These are phyloP conservation scores for Eucalyptus pauciflora DNA, from an alignment of 345 rosid genomes.

Conservation along the genomic window DNA sequence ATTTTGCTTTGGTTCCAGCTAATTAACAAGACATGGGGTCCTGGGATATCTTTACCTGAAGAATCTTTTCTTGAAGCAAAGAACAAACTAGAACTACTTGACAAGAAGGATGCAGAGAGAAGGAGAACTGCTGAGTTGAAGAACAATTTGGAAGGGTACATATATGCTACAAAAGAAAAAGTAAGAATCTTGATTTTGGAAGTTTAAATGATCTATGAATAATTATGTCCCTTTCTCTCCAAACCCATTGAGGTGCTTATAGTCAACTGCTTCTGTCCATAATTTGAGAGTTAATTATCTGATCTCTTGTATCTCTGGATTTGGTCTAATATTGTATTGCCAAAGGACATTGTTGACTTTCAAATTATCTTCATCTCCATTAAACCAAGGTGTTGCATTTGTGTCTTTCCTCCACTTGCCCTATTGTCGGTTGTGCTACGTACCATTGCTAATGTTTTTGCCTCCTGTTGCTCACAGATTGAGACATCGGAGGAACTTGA, in stretches of 20 bases:
- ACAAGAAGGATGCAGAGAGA: constrained; percentile 84
- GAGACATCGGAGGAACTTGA: constrained; percentile 59
- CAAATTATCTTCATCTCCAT: neutral
- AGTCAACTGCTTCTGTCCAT: neutral
- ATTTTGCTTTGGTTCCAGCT: constrained; percentile 28
- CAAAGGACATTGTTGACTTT: neutral
- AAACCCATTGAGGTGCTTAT: neutral
- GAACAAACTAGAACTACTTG: constrained; percentile 60
- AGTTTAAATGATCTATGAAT: neutral
- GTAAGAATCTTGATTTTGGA: constrained; percentile 6
- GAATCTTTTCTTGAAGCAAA: constrained; percentile 67
- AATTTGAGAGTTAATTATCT: neutral
- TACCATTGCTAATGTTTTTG: neutral
- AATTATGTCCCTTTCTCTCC: neutral
- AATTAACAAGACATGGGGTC: constrained; percentile 69
- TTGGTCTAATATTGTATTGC: neutral
- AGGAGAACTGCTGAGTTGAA: constrained; percentile 91
- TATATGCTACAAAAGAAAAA: constrained; percentile 96
- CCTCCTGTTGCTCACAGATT: constrained; percentile 32
- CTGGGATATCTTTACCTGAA: constrained; percentile 56
- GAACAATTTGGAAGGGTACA: constrained; percentile 86
- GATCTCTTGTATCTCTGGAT: neutral
- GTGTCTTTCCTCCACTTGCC: neutral
- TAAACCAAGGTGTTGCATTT: neutral
- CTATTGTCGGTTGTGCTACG: neutral